Percentiles rank a stretch among this genome's conserved stretches.
These are phyloP conservation scores for Coemansia sp. DNA, from an alignment of 192 early-diverging fungal species.

Conservation along the genomic window DNA sequence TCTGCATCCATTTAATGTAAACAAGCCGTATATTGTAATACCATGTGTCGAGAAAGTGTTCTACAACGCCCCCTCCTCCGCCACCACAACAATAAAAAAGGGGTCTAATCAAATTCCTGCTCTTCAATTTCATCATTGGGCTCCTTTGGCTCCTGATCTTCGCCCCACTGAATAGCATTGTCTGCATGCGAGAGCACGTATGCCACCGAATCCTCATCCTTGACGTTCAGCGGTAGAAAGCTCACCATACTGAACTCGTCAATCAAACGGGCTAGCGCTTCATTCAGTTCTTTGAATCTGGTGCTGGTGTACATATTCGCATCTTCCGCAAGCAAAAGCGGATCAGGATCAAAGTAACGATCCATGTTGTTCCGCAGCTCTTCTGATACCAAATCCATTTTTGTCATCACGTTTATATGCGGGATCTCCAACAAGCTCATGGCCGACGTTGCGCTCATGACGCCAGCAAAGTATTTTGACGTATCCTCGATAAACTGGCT, in stretches of 20 bases:
- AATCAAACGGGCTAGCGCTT: slow-evolving; percentile 86
- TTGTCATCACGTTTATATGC: slow-evolving; percentile 96
- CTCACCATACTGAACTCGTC: slow-evolving; percentile 98
- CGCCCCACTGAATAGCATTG: slow-evolving; percentile 95
- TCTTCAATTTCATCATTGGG: slow-evolving; percentile 39
- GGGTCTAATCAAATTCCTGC: slow-evolving; percentile 17
- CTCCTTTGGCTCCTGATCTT: slow-evolving; percentile 95
- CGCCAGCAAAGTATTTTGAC: slow-evolving; percentile 94
- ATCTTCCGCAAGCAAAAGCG: slow-evolving; percentile 80
- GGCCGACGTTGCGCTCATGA: slow-evolving; percentile 91
- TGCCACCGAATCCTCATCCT: slow-evolving; percentile 90
- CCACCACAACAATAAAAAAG: neutral
- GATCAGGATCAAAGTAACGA: slow-evolving; percentile 90
- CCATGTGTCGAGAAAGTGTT: neutral
- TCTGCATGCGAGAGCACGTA: slow-evolving; percentile 86
- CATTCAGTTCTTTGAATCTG: slow-evolving; percentile 83
- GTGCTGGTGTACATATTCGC: slow-evolving; percentile 70
- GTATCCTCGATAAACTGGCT: slow-evolving; percentile 95
- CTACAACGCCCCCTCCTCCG: neutral
- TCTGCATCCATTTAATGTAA: neutral
- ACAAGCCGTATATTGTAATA: neutral
- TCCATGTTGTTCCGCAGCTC: slow-evolving; percentile 64
- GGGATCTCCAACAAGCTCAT: slow-evolving; percentile 98
- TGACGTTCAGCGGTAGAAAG: slow-evolving; percentile 90
- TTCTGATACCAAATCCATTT: slow-evolving; percentile 87